phyloP scores from a whole-genome alignment of 2,329 filamentous ascomycete genomes.

The Hypoxylon sp. region DNA sequence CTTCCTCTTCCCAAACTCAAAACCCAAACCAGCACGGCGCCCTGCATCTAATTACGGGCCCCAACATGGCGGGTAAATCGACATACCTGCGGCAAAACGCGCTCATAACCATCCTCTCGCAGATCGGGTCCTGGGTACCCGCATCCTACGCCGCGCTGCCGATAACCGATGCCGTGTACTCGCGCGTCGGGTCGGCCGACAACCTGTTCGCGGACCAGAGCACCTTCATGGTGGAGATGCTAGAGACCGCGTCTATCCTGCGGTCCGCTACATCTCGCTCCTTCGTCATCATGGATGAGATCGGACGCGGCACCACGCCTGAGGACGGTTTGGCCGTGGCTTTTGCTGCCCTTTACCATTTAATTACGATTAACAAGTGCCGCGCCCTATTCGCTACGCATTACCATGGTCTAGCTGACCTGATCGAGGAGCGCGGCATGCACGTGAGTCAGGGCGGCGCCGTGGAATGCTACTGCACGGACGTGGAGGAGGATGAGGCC shows the following conservation, averaged over 20 bases:
- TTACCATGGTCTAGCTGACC: slow-evolving; percentile 87
- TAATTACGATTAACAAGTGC: slow-evolving; percentile 82
- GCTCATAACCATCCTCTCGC: slow-evolving; percentile 91
- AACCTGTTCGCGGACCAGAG: slow-evolving; percentile 95
- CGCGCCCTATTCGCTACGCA: slow-evolving; percentile 94
- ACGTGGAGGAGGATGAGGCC: slow-evolving; percentile 81
- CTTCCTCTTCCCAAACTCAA: slow-evolving; percentile 65
- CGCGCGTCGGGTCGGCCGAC: slow-evolving; percentile 92
- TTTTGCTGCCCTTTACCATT: slow-evolving; percentile 87
- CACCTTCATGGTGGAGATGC: slow-evolving; percentile 99
- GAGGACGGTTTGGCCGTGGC: slow-evolving; percentile 92
- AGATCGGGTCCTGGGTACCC: slow-evolving; percentile 93
- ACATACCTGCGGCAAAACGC: slow-evolving; percentile 97
- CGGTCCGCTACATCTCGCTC: slow-evolving; percentile 85
- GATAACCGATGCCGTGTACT: slow-evolving; percentile 96
- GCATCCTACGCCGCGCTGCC: slow-evolving; percentile 88
- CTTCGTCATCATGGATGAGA: slow-evolving; percentile 99
- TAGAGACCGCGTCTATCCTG: slow-evolving; percentile 93
- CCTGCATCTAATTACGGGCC: slow-evolving; percentile 80
- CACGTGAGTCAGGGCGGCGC: slow-evolving; percentile 53
- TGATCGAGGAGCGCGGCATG: slow-evolving; percentile 71
- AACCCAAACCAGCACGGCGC: slow-evolving; percentile 73
- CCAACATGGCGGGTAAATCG: slow-evolving; percentile 99
- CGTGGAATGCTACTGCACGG: slow-evolving; percentile 87
- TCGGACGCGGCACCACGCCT: slow-evolving; percentile 93